Conservation (phyloP, 2,329 filamentous ascomycete species). For the Colletotrichum limetticola region DNA sequence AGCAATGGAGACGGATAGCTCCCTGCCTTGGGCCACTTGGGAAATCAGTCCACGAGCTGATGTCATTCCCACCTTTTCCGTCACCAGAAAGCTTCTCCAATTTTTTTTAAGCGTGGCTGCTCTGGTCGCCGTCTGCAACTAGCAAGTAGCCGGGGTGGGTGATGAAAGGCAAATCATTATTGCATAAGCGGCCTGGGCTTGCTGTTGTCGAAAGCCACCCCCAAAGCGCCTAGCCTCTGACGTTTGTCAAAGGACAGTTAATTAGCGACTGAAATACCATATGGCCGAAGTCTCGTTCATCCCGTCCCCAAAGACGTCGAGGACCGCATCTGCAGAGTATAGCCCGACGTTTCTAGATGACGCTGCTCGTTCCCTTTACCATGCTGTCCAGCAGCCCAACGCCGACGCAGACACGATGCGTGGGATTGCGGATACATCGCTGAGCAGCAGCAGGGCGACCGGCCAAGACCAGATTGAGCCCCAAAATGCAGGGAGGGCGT, state of each 20-base stretch:
- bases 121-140: background rate
- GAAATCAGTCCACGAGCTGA: slow-evolving; percentile 31
- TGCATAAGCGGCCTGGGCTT: background rate
- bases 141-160: slow-evolving; percentile 6
- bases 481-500: slow-evolving; percentile 6
- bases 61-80: slow-evolving; percentile 31
- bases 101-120: slow-evolving; percentile 4
- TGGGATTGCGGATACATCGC: background rate
- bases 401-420: background rate
- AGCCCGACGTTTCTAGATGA: background rate
- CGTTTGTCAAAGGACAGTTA: background rate
- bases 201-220: background rate
- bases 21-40: slow-evolving; percentile 9
- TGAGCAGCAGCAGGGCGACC: background rate
- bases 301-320: background rate
- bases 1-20: background rate
- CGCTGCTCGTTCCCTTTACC: background rate
- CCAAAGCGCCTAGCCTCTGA: background rate
- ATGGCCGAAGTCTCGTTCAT: background rate
- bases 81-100: slow-evolving; percentile 10
- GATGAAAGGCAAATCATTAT: background rate
- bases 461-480: slow-evolving; percentile 5
- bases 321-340: no score
- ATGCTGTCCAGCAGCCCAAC: background rate
- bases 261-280: background rate